Evolutionary conservation across 768 basidiomycete genomes (phyloP).

Genomic region (Trametes sanguinea): DNA sequence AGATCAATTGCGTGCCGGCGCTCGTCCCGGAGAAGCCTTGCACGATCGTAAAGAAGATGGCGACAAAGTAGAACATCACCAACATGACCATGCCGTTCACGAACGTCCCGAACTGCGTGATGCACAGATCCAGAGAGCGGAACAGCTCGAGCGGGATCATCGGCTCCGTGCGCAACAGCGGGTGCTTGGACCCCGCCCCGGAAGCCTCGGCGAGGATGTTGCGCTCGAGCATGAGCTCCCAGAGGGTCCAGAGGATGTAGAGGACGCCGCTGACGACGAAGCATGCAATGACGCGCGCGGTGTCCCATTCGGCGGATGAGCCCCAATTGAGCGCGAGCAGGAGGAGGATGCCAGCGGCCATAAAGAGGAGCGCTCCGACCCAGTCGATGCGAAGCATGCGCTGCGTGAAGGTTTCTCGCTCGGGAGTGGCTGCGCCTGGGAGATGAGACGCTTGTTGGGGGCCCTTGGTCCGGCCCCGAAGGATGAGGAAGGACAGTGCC

Average conservation of each 20-base stretch:
- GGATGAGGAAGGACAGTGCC: constrained; percentile 43
- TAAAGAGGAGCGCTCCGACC: constrained; percentile 48
- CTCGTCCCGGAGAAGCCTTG: constrained; percentile 40
- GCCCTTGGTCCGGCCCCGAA: constrained; percentile 37
- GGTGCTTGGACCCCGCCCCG: not conserved
- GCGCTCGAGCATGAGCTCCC: constrained; percentile 46
- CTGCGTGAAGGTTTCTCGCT: constrained; percentile 27
- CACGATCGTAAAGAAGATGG: constrained; percentile 54
- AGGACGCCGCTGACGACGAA: constrained; percentile 48
- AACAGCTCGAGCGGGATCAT: constrained; percentile 52
- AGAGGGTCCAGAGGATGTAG: constrained; percentile 41
- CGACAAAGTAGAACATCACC: constrained; percentile 56
- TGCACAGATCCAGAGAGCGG: constrained; percentile 43
- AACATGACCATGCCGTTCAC: constrained; percentile 50
- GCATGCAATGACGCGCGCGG: constrained; percentile 47
- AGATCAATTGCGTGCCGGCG: constrained; percentile 52
- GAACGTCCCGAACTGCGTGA: constrained; percentile 41
- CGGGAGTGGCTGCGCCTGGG: not conserved
- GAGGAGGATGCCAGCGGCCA: constrained; percentile 46
- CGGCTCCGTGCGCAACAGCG: constrained; percentile 36
- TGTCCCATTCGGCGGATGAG: constrained; percentile 43
- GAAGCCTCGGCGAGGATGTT: constrained; percentile 10
- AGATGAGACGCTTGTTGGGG: constrained; percentile 22
- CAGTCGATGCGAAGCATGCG: constrained; percentile 46
- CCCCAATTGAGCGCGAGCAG: constrained; percentile 56